A percentile compares a stretch with the other conserved stretches of the same genome.
Evolutionary conservation across 306 rosid species (phyloP).

Genomic region (Vigna hirtella): DNA sequence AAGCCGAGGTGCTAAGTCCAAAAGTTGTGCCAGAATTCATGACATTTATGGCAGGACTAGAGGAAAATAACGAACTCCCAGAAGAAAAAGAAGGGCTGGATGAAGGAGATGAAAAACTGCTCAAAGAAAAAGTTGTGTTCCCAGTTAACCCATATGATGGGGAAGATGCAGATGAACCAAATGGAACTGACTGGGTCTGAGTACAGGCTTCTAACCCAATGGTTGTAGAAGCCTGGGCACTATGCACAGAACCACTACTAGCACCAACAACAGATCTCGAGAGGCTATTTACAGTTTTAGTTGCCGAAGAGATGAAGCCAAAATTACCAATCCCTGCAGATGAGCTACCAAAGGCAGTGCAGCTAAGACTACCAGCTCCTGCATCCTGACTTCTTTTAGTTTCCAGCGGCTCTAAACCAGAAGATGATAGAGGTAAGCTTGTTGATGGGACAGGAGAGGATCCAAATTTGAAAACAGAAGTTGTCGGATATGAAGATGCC

Average conservation of each 20-base stretch:
- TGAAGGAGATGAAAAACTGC: slow-evolving; percentile 57
- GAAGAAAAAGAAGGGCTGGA: slow-evolving; percentile 60
- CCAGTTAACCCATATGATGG: slow-evolving; percentile 59
- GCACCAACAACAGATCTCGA: slow-evolving; percentile 48
- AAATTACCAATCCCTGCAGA: slow-evolving; percentile 57
- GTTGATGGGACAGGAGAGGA: slow-evolving; percentile 45
- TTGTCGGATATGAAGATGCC: slow-evolving; percentile 52
- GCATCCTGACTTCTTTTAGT: slow-evolving; percentile 57
- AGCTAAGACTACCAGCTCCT: slow-evolving; percentile 50
- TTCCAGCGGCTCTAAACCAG: slow-evolving; percentile 46
- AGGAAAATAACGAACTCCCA: slow-evolving; percentile 59
- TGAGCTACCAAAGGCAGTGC: slow-evolving; percentile 50
- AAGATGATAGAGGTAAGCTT: slow-evolving; percentile 46
- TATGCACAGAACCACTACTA: slow-evolving; percentile 46
- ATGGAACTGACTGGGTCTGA: slow-evolving; percentile 57
- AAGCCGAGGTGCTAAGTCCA: slow-evolving; percentile 57
- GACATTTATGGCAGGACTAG: slow-evolving; percentile 53
- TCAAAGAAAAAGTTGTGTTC: slow-evolving; percentile 57
- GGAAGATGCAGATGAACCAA: slow-evolving; percentile 61
- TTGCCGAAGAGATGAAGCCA: slow-evolving; percentile 62
- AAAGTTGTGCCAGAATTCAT: slow-evolving; percentile 50
- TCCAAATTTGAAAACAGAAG: slow-evolving; percentile 59
- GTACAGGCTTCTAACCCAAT: slow-evolving; percentile 58
- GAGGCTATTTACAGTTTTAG: slow-evolving; percentile 56
- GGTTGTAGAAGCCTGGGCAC: slow-evolving; percentile 50